phyloP scores from a whole-genome alignment of 805 yeast species.

The Kodamaea laetipori region DNA sequence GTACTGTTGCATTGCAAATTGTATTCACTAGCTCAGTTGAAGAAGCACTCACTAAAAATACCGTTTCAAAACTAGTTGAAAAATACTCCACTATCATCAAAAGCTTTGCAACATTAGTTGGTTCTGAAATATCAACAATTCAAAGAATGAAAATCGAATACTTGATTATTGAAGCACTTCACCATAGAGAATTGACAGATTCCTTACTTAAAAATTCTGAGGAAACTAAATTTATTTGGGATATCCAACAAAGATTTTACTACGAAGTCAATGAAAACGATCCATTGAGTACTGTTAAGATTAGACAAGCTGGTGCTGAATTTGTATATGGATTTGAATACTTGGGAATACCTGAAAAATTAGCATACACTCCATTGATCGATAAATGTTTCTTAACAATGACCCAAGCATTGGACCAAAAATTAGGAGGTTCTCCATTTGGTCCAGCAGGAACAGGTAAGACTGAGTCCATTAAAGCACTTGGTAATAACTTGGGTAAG shows the following conservation, averaged over 20 bases:
- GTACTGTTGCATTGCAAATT: conserved; percentile 56
- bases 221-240: conserved; percentile 45
- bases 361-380: conserved; percentile 77
- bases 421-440: conserved; percentile 84
- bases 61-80: conserved; percentile 7
- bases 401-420: conserved; percentile 72
- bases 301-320: conserved; percentile 54
- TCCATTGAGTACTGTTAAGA: conserved; percentile 34
- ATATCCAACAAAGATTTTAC: conserved; percentile 53
- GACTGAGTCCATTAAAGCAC: conserved; percentile 84
- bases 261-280: conserved; percentile 27
- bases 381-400: conserved; percentile 65
- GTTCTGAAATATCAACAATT: conserved; percentile 24
- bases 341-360: conserved; percentile 68
- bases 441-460: conserved; percentile 99
- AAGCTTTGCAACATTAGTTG: conserved; percentile 29
- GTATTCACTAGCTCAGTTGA: conserved; percentile 53
- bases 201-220: conserved; percentile 14
- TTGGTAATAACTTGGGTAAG: conserved; percentile 77
- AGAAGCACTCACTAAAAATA: conserved; percentile 16
- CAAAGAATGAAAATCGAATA: conserved; percentile 54
- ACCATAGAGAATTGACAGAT: conserved; percentile 46
- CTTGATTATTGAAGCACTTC: conserved; percentile 67
- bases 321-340: conserved; percentile 80
- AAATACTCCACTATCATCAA: conserved; percentile 18